Evolutionary conservation across 108 stramenopile species (phyloP), one percentile per base, ranked within the genome.

Genomic region (Skeletonema tropicum): DNA sequence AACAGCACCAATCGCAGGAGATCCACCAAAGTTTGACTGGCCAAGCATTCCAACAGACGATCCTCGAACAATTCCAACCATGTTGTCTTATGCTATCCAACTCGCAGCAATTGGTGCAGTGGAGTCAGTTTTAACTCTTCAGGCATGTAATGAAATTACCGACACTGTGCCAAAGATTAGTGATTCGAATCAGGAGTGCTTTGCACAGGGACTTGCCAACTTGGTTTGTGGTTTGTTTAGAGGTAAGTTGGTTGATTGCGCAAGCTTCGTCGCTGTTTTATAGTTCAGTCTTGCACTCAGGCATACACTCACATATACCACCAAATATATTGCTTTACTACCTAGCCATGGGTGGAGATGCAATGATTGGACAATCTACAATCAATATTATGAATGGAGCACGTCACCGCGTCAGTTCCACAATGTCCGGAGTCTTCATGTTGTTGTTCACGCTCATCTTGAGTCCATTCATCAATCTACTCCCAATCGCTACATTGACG

Each of bases 341-440:
- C 49, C 13, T 13, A 46, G 86, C 84, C 58, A 85, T 87, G 87
- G 87, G 87, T 8, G 87, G 87, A 68, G 84, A 85, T 74, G 82
- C 87, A 41, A 87, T 85, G 84, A 87, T 87, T 72, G 86, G 86
- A 42, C 86, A 87, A 68, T 87, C 86, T 2, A 87, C 84, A 21
- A 87, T 87, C 64, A 87, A 87, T 58, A 80, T 87, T 52, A 83
- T 83, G 75, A 87, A 85, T 69, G 86, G 86, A 19, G 86, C 81
- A 10, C 80, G 86, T 55, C 80, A 82, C 60, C 65, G 86, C 6
- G 73, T 87, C 11, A 66, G 64, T 46, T 82, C 81, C 25, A 85
- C 80, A 39, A 77, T 79, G 76, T 82, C 84, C 1, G 86, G 84
- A 23, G 39, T 87, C 45, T 85, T 87, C 57, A 87, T 87, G 86